Base-by-base conservation (phyloP, 176 grass and related monocot genomes). In the Triticum monococcum region DNA sequence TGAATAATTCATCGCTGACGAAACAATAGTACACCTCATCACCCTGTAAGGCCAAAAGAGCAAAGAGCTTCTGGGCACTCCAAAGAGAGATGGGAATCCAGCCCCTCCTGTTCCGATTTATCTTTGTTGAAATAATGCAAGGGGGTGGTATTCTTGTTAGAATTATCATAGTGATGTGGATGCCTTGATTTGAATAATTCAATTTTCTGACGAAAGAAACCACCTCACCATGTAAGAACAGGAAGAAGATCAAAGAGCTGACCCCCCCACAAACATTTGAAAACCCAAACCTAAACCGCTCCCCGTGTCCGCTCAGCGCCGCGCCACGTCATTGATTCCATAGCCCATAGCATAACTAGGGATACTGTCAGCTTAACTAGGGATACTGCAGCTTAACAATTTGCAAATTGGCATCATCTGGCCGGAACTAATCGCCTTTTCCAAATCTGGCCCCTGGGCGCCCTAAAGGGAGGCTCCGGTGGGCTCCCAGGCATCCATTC, bases 401-500 rank as follows among this genome's bases (percentile, higher is more conserved):
- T 43, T 36, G 35, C 59, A 59, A 26, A 40, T 32, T 46, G 43
- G 68, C 77, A 75, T 75, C 18, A 45, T 74, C 67, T 62, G 50
- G 50, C 50, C 0, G 54, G 1, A 79, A 14, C 40, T 80, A 22
- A 59, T 59, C 54, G 0, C 64, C 20, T 81, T 89, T 86, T 86
- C 62, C 46, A 37, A 81, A 81, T 61, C 61, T 59, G 45, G 43
- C 72, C 46, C 41, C 57, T 64, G 22, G 88, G 69, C 57, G 4
- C 35, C 68, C 61, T 46, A 82, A 77, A 82, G 67, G 20, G 13
- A 73, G 74, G 43, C 20, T 22, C 25, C 25, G 89, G 89, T 83
- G 84, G 79, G 84, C 79, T 83, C 72, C 32, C n/a, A 12, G 85
- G 80, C 79, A 83, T 48, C 46, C 46, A 48, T 48, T 14, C 79